These are phyloP conservation scores for Debaryomyces sp. DNA, from an alignment of 1,139 yeast genomes.

Conservation along the genomic window DNA sequence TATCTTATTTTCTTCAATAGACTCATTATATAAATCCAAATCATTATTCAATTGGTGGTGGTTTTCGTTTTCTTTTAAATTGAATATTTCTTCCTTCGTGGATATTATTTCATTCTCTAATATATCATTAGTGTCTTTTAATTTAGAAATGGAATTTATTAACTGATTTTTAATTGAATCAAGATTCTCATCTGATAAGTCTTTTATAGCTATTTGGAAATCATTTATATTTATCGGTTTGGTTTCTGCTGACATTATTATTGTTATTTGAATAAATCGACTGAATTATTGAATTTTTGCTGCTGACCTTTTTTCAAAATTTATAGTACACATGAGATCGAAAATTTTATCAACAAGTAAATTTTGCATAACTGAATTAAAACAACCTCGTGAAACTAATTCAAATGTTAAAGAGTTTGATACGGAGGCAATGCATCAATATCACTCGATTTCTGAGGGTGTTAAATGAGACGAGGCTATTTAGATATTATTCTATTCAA, in stretches of 20 bases:
- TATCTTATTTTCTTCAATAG: constrained; percentile 36
- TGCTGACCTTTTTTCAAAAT: not conserved
- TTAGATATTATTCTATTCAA: not conserved
- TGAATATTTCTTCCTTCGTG: constrained; percentile 13
- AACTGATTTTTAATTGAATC: constrained; percentile 26
- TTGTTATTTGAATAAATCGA: not conserved
- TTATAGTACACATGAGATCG: not conserved
- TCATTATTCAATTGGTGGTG: constrained; percentile 24
- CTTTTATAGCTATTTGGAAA: constrained; percentile 35
- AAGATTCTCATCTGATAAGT: constrained; percentile 37
- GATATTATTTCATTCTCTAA: constrained; percentile 29
- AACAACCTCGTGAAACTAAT: not conserved
- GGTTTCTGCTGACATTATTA: constrained; percentile 19
- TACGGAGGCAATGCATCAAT: not conserved
- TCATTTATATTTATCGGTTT: constrained; percentile 31
- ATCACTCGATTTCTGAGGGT: not conserved
- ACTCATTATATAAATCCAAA: constrained; percentile 25
- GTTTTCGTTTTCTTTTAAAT: constrained; percentile 12
- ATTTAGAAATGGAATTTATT: constrained; percentile 28
- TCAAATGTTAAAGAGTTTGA: not conserved
- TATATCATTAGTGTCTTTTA: constrained; percentile 34
- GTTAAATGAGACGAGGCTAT: not conserved
- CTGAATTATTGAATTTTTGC: not conserved
- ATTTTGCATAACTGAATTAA: not conserved
- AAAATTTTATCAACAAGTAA: not conserved